Percentiles rank a stretch among this genome's conserved stretches.
Evolutionary conservation across 768 basidiomycete genomes (phyloP).

Genomic region (Mycena amicta): DNA sequence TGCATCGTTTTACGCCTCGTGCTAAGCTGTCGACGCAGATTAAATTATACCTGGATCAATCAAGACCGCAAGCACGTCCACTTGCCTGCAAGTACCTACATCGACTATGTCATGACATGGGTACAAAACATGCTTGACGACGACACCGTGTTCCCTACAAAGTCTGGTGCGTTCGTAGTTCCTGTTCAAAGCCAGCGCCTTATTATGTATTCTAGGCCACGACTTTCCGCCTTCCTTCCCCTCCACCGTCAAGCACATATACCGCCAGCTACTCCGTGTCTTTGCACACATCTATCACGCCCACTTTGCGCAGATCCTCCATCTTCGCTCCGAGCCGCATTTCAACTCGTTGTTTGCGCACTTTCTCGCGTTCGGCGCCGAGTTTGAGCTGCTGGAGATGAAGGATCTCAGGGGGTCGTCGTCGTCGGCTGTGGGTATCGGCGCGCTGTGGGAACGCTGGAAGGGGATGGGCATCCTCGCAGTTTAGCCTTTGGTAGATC

Average conservation of each 20-base stretch:
- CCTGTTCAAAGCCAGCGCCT: no score
- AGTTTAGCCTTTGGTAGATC: slow-evolving; percentile 30
- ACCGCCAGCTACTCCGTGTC: slow-evolving; percentile 93
- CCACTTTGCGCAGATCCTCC: slow-evolving; percentile 88
- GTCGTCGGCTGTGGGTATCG: slow-evolving; percentile 66
- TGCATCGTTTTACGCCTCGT: background rate
- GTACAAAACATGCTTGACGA: slow-evolving; percentile 95
- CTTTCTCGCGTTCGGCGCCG: slow-evolving; percentile 92
- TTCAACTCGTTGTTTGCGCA: slow-evolving; percentile 98
- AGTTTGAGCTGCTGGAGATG: slow-evolving; percentile 88
- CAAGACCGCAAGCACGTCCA: slow-evolving; percentile 90
- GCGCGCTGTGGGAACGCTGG: slow-evolving; percentile 87
- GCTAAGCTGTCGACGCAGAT: slow-evolving; percentile 43
- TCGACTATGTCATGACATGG: slow-evolving; percentile 99
- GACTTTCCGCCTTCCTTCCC: slow-evolving; percentile 92
- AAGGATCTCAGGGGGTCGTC: slow-evolving; percentile 82
- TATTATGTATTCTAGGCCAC: no score
- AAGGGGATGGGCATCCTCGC: slow-evolving; percentile 86
- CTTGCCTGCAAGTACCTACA: slow-evolving; percentile 93
- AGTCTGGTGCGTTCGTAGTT: no score
- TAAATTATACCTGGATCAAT: slow-evolving; percentile 98
- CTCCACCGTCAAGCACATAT: slow-evolving; percentile 88
- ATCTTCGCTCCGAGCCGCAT: slow-evolving; percentile 91
- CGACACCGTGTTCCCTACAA: slow-evolving; percentile 91
- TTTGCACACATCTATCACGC: slow-evolving; percentile 98